Evolutionary conservation across 176 grass and related monocot genomes (phyloP).

Genomic region (Stipa capillata): DNA sequence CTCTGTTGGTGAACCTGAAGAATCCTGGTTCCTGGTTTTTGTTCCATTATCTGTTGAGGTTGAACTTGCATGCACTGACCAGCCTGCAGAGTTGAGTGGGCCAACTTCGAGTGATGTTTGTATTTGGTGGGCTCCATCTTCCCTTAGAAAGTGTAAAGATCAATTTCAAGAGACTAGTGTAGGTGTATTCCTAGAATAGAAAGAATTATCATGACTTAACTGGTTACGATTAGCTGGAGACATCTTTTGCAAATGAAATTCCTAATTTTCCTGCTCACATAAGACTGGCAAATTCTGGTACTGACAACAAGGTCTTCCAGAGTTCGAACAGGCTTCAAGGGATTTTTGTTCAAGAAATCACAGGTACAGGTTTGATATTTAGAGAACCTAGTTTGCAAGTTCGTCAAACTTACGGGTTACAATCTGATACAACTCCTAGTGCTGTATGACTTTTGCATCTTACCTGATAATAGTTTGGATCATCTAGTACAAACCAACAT

Average conservation of each 20-base stretch:
- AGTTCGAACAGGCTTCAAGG: not conserved
- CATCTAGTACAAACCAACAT: too few relatives aligned
- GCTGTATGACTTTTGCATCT: not conserved
- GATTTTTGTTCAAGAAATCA: not conserved
- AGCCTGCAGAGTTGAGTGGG: not conserved
- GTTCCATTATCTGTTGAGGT: not conserved
- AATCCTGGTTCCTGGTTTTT: not conserved
- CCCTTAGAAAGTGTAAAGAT: not conserved
- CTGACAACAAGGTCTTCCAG: not conserved
- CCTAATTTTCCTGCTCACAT: not conserved
- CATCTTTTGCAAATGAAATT: not conserved
- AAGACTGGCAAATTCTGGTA: not conserved
- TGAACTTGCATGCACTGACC: not conserved
- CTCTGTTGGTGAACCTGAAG: not conserved
- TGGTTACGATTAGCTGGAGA: not conserved
- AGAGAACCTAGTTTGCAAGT: not conserved
- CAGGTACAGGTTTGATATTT: not conserved
- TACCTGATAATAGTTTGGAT: too few relatives aligned
- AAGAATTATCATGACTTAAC: not conserved
- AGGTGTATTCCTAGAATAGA: not conserved
- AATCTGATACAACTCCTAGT: not conserved
- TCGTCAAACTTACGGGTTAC: not conserved
- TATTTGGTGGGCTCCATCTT: constrained; percentile 2
- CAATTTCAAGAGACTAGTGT: not conserved
- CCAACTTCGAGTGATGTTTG: not conserved